Conservation (phyloP, 2,329 filamentous ascomycete genomes). For the Botrytis fabae region DNA sequence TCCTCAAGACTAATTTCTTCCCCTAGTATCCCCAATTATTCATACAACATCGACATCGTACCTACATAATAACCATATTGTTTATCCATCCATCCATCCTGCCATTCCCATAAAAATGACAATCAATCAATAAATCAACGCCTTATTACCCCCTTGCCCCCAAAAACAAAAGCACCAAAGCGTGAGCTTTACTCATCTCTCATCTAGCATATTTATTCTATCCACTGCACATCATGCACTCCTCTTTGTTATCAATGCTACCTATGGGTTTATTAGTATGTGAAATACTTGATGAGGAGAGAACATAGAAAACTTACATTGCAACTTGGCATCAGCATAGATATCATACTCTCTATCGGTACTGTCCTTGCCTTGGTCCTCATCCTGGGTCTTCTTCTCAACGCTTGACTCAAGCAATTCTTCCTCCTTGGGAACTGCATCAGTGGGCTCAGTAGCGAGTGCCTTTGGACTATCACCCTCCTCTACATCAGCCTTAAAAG, state of each 20-base stretch:
- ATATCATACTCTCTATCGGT: constrained; percentile 85
- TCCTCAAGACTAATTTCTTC: neutral
- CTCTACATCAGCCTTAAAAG: constrained; percentile 74
- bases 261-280: constrained; percentile 50
- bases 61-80: constrained; percentile 12
- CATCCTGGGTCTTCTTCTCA: constrained; percentile 61
- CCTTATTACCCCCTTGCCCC: neutral
- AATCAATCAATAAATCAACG: neutral
- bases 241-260: constrained; percentile 96
- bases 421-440: constrained; percentile 60
- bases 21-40: neutral
- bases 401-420: constrained; percentile 61
- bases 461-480: constrained; percentile 80
- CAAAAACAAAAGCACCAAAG: constrained; percentile 11
- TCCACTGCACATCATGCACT: constrained; percentile 96
- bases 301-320: constrained; percentile 61
- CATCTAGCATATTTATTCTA: constrained; percentile 44
- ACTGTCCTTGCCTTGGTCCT: constrained; percentile 69
- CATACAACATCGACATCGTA: constrained; percentile 5
- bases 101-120: constrained; percentile 7
- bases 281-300: constrained; percentile 2
- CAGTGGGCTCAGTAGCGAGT: constrained; percentile 68
- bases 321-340: constrained; percentile 87
- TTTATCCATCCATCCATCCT: constrained; percentile 3
- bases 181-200: constrained; percentile 18